Conservation (phyloP, 2,329 filamentous ascomycete species). For the Ascochyta lentis region DNA sequence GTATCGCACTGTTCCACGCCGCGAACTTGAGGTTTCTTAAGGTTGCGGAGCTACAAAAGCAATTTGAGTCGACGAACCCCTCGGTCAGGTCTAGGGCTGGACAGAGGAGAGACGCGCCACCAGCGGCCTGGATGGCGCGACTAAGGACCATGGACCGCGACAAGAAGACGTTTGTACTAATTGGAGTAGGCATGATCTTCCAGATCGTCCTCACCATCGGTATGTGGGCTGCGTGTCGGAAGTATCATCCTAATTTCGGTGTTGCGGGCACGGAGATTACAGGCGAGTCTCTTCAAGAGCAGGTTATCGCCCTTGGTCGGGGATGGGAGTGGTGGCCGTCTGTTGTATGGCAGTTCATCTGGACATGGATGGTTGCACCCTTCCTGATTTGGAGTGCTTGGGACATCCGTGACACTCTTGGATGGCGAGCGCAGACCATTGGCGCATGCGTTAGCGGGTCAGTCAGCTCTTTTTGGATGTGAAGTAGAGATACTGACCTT, state of each 20-base stretch:
- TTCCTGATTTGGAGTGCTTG: conserved; percentile 23
- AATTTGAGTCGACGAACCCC: conserved; percentile 9
- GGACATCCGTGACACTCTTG: conserved; percentile 23
- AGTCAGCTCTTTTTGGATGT: not conserved
- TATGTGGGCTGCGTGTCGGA: conserved; percentile 23
- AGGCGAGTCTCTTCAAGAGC: conserved; percentile 21
- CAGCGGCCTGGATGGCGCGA: conserved; percentile 3
- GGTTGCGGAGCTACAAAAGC: conserved; percentile 25
- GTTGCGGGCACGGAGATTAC: conserved; percentile 22
- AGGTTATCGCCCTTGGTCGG: conserved; percentile 22
- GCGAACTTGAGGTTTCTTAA: conserved; percentile 24
- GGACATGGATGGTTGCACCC: conserved; percentile 29
- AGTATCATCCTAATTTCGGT: conserved; percentile 28
- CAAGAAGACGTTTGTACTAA: conserved; percentile 8
- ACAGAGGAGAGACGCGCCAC: not conserved
- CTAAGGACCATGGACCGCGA: conserved; percentile 4
- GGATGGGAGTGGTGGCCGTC: conserved; percentile 34
- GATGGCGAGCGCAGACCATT: conserved; percentile 29
- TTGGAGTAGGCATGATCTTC: conserved; percentile 9
- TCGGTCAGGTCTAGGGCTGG: not conserved
- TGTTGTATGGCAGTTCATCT: conserved; percentile 27
- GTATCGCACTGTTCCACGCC: conserved; percentile 28
- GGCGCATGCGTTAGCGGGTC: conserved; percentile 26
- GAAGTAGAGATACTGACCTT: conserved; percentile 1
- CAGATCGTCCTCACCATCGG: conserved; percentile 10